Evolutionary conservation across 1,284 basidiomycete species (phyloP), one percentile per base, ranked within the genome.

Genomic region (Fomitopsis schrenkii): DNA sequence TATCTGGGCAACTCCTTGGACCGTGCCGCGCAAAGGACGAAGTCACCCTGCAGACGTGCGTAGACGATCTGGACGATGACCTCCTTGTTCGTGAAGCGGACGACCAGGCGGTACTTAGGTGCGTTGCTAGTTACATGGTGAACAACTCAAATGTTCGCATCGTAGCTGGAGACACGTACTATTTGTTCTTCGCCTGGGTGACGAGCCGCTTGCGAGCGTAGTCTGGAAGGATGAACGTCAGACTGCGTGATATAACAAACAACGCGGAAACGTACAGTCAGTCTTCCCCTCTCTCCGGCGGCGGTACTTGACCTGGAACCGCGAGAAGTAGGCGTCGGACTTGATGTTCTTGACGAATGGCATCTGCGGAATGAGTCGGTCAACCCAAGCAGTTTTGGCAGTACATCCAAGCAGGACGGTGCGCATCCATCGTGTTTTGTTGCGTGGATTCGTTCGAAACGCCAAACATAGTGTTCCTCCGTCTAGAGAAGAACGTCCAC

Each of bases 141-240:
- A 38, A 26, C 35, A 48, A 10, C 19, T 42, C 8, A 41, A 6
- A 55, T 19, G 30, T 9, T 45, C 5, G 15, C 22, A 33, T 14
- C 0, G 15, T 19, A 9, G 4, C 15, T 10, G 3, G 22, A 10
- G 41, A n/a, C 36, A 76, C 84, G 60, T 73, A 90, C 90, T 98
- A 99, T 85, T 99, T 99, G 91, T 98, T 99, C 88, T 99, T 99
- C 68, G 97, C 95, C 86, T 99, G 97, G 62, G 93, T 88, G 68
- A 98, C 87, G 61, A 99, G 86, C 71, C 95, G 90, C 83, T 97
- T 97, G 72, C 97, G 93, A 63, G 97, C 97, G 75, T 98, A 97
- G 87, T 98, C 92, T 93, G 60, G 38, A 14, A 60, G 5, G 59
- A 56, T 57, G 58, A 57, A 42, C 57, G 36, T 12, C 41, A 56